Evolutionary conservation across 2,329 filamentous ascomycete species (phyloP).

Genomic region (Fusarium aywerte): DNA sequence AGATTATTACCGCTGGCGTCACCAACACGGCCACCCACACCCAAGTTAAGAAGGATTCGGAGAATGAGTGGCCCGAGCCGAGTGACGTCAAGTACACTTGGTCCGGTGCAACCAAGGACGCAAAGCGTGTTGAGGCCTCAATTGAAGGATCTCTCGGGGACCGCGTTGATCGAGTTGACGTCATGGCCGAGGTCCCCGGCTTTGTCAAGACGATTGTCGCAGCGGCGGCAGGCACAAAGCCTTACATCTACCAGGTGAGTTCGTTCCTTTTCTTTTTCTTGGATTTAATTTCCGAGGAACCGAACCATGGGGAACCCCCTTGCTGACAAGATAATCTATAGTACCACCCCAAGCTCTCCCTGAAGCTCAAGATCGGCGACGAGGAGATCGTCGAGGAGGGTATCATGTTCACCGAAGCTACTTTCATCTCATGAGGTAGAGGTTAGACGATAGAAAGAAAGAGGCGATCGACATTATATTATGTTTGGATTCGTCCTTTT

Average conservation of each 20-base stretch:
- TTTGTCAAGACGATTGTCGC: slow-evolving; percentile 96
- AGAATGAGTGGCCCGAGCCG: slow-evolving; percentile 91
- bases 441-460: slow-evolving; percentile 3
- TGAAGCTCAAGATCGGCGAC: slow-evolving; percentile 89
- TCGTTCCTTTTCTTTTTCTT: background rate
- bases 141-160: slow-evolving; percentile 76
- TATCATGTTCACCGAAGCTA: slow-evolving; percentile 85
- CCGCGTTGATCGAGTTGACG: slow-evolving; percentile 81
- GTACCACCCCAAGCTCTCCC: slow-evolving; percentile 75
- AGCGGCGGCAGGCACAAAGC: slow-evolving; percentile 88
- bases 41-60: slow-evolving; percentile 74
- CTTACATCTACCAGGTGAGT: slow-evolving; percentile 94
- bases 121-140: slow-evolving; percentile 74
- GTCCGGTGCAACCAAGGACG: slow-evolving; percentile 81
- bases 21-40: slow-evolving; percentile 75
- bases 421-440: slow-evolving; percentile 82
- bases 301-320: slow-evolving; percentile 20
- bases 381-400: slow-evolving; percentile 83
- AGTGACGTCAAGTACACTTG: slow-evolving; percentile 79
- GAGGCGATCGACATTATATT: background rate
- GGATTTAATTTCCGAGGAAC: slow-evolving; percentile 18
- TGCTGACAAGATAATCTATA: slow-evolving; percentile 52
- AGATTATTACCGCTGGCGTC: slow-evolving; percentile 79
- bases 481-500: slow-evolving; percentile 6
- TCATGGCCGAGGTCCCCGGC: slow-evolving; percentile 95